These are phyloP conservation scores for Cyberlindnera subsufficiens DNA, from an alignment of 805 yeast genomes.

Conservation along the genomic window DNA sequence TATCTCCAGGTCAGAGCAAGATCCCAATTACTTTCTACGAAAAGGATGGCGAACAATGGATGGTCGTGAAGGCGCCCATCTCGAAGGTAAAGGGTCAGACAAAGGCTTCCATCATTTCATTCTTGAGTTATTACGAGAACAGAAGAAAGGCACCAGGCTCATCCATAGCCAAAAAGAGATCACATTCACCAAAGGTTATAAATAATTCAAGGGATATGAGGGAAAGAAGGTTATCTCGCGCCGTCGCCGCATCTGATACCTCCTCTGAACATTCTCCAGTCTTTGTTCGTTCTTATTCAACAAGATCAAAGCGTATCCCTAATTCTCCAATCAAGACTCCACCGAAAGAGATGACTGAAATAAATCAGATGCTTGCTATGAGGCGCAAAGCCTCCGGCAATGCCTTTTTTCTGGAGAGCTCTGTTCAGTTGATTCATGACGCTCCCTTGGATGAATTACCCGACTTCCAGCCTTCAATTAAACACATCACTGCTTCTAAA, in stretches of 20 bases:
- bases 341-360: neutral
- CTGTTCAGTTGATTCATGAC: constrained; percentile 20
- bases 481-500: constrained; percentile 4
- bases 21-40: too few relatives aligned
- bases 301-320: constrained; percentile 10
- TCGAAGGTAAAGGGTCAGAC: neutral
- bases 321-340: neutral
- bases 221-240: too few relatives aligned
- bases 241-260: too few relatives aligned
- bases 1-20: neutral
- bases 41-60: neutral
- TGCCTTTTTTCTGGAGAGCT: constrained; percentile 8
- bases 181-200: too few relatives aligned
- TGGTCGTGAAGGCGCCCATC: neutral
- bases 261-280: neutral
- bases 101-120: neutral
- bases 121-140: neutral
- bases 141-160: too few relatives aligned
- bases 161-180: too few relatives aligned
- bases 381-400: neutral
- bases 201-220: too few relatives aligned
- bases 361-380: too few relatives aligned
- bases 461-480: constrained; percentile 15
- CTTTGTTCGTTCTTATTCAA: constrained; percentile 6
- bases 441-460: constrained; percentile 10